These are phyloP conservation scores for Lipomyces yarrowii DNA, from an alignment of 1,139 yeast species.

Conservation along the genomic window DNA sequence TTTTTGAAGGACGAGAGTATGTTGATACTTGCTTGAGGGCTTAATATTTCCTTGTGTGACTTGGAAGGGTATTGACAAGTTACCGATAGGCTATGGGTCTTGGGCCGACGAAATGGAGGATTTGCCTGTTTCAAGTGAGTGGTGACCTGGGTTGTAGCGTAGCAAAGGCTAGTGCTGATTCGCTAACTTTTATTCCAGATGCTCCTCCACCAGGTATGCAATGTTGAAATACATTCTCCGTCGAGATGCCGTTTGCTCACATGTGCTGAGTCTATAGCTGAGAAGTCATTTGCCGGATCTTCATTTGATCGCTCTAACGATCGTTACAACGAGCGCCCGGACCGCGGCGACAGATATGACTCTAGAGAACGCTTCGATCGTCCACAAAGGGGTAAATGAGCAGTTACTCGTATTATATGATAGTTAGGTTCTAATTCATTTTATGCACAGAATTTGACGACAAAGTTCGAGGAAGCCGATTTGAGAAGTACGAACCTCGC, in stretches of 20 bases:
- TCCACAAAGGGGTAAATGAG: constrained; percentile 9
- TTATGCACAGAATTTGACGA: constrained; percentile 17
- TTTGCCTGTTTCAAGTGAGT: constrained; percentile 27
- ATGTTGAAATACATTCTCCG: not conserved
- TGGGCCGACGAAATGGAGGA: constrained; percentile 36
- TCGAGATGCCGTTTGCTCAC: not conserved
- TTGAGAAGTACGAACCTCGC: constrained; percentile 15
- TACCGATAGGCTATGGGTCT: constrained; percentile 22
- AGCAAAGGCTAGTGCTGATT: not conserved
- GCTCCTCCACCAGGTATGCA: not conserved
- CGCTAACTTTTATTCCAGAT: not conserved
- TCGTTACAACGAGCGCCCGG: constrained; percentile 18
- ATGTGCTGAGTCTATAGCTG: not conserved
- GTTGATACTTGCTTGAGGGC: not conserved
- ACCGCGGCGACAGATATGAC: constrained; percentile 15
- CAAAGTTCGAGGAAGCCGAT: constrained; percentile 25
- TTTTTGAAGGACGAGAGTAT: constrained; percentile 25
- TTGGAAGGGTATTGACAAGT: constrained; percentile 2
- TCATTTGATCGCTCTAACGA: constrained; percentile 10
- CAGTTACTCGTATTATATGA: not conserved
- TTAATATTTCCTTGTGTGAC: not conserved
- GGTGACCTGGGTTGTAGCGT: not conserved
- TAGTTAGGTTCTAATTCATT: not conserved
- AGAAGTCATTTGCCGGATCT: constrained; percentile 4
- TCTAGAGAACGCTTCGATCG: constrained; percentile 13